Percentiles rank a stretch among this genome's conserved stretches.
Conservation (phyloP, 169 alveolate genomes). For the Eimeria maxima region DNA sequence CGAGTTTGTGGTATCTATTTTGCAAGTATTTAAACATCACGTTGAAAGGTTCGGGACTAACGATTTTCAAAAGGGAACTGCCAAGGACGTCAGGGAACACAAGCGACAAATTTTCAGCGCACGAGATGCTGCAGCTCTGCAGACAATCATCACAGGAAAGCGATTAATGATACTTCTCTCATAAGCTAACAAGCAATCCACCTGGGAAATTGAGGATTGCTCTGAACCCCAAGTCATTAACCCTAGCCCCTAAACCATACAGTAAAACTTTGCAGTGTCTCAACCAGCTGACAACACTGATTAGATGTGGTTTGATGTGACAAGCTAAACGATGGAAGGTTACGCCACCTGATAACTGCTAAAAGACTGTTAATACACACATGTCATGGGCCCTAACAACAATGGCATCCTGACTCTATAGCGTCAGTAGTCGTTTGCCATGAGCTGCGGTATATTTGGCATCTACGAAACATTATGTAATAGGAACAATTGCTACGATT, state of each 20-base stretch:
- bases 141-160: slow-evolving; percentile 63
- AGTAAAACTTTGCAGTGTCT: neutral
- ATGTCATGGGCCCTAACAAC: neutral
- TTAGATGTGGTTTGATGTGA: neutral
- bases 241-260: neutral
- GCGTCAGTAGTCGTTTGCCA: neutral
- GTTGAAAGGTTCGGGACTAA: slow-evolving; percentile 4
- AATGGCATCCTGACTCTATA: neutral
- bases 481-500: neutral
- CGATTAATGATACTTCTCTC: neutral
- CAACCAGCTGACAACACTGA: neutral
- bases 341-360: neutral
- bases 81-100: neutral
- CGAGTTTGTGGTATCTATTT: slow-evolving; percentile 19
- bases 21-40: slow-evolving; percentile 15
- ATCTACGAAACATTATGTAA: neutral
- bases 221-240: neutral
- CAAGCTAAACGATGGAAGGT: neutral
- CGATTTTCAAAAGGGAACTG: neutral
- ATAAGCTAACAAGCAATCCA: neutral
- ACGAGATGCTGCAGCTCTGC: slow-evolving; percentile 28
- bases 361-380: neutral
- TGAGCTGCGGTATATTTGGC: neutral
- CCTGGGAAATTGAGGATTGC: neutral
- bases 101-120: slow-evolving; percentile 16